Percentiles rank a stretch among this genome's conserved stretches.
Evolutionary conservation across 2,329 filamentous ascomycete species (phyloP).

Genomic region (Aspergillus unguis): DNA sequence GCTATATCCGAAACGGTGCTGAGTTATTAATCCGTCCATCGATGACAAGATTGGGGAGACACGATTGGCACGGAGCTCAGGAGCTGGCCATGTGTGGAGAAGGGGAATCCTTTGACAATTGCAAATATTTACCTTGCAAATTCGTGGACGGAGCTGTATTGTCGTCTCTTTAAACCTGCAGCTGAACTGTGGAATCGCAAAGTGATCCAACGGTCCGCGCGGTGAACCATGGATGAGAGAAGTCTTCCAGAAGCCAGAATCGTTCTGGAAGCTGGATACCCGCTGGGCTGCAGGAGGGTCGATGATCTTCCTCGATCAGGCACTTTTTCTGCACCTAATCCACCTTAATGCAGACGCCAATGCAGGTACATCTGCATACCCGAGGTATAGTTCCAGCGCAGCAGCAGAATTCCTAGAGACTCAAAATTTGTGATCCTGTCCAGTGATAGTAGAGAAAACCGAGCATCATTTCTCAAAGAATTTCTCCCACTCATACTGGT

Average conservation of each 20-base stretch:
- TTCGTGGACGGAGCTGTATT: background rate
- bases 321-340: slow-evolving; percentile 3
- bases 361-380: slow-evolving; percentile 6
- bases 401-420: background rate
- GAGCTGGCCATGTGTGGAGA: background rate
- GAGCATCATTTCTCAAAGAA: background rate
- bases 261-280: slow-evolving; percentile 12
- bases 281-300: slow-evolving; percentile 5
- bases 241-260: slow-evolving; percentile 10
- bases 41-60: background rate
- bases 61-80: slow-evolving; percentile 2
- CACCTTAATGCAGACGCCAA: slow-evolving; percentile 6
- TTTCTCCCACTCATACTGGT: background rate
- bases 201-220: slow-evolving; percentile 7
- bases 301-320: slow-evolving; percentile 4
- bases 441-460: background rate
- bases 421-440: background rate
- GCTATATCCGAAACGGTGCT: background rate
- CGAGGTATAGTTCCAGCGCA: background rate
- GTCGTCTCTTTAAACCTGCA: background rate
- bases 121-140: background rate
- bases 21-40: background rate
- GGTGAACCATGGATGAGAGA: slow-evolving; percentile 11
- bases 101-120: background rate
- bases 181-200: background rate